Evolutionary conservation across 2,329 filamentous ascomycete species (phyloP).

Genomic region (Claviceps fusiformis): DNA sequence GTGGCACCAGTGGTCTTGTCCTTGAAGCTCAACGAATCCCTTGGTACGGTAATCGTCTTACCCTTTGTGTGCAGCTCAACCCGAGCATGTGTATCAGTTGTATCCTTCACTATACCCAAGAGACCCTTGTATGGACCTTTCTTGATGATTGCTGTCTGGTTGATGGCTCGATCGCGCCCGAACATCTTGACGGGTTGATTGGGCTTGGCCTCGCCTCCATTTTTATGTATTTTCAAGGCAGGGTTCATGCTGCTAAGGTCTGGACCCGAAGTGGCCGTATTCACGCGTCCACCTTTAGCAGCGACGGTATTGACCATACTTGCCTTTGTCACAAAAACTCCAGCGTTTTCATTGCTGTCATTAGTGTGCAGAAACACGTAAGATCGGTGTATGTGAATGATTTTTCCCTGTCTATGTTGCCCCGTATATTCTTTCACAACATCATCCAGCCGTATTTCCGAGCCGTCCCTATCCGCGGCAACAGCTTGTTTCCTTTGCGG

Average conservation of each 20-base stretch:
- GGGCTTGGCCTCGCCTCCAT: slow-evolving; percentile 34
- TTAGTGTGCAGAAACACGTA: slow-evolving; percentile 84
- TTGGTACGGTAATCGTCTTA: slow-evolving; percentile 76
- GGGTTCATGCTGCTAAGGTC: slow-evolving; percentile 90
- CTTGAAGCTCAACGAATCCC: slow-evolving; percentile 71
- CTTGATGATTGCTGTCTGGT: slow-evolving; percentile 80
- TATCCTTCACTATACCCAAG: slow-evolving; percentile 89
- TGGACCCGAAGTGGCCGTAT: slow-evolving; percentile 44
- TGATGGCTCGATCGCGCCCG: slow-evolving; percentile 70
- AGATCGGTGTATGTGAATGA: slow-evolving; percentile 88
- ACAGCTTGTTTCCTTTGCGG: slow-evolving; percentile 72
- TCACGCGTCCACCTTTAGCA: slow-evolving; percentile 80
- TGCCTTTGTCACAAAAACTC: slow-evolving; percentile 78
- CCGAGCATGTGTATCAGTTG: slow-evolving; percentile 71
- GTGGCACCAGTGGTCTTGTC: slow-evolving; percentile 67
- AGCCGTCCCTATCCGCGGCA: slow-evolving; percentile 82
- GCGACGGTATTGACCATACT: slow-evolving; percentile 80
- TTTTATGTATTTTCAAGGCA: slow-evolving; percentile 59
- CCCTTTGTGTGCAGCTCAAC: slow-evolving; percentile 91
- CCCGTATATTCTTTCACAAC: slow-evolving; percentile 83
- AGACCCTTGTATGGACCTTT: slow-evolving; percentile 86
- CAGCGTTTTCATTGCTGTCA: slow-evolving; percentile 69
- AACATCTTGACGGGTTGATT: slow-evolving; percentile 60
- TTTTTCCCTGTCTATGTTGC: slow-evolving; percentile 73
- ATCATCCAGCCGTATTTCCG: slow-evolving; percentile 83